Percentiles rank a stretch among this genome's conserved stretches.
Conservation (phyloP, 2,329 filamentous ascomycete species). For the Colletotrichum costaricense region DNA sequence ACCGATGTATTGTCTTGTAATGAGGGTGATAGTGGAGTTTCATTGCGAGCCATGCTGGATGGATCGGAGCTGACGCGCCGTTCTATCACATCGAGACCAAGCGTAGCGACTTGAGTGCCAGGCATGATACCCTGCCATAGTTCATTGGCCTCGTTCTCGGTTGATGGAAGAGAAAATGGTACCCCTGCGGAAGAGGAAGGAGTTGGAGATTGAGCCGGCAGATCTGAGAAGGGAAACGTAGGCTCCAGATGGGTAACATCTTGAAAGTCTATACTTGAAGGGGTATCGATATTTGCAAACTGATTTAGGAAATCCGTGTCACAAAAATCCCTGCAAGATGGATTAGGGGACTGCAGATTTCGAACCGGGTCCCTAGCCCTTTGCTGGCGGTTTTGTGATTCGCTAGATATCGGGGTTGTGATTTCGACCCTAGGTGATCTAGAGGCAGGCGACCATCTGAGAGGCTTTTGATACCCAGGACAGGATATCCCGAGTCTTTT, state of each 20-base stretch:
- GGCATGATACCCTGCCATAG: too few relatives aligned
- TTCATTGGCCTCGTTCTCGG: too few relatives aligned
- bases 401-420: neutral
- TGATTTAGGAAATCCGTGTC: constrained; percentile 1
- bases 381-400: too few relatives aligned
- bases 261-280: neutral
- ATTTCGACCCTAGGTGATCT: neutral
- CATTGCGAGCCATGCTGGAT: neutral
- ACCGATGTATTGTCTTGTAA: constrained; percentile 53
- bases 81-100: too few relatives aligned
- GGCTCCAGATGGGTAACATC: neutral
- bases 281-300: neutral
- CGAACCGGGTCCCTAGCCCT: neutral
- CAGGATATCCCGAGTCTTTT: constrained; percentile 16
- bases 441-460: constrained; percentile 10
- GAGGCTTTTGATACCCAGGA: neutral
- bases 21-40: neutral
- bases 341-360: neutral
- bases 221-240: neutral
- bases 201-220: neutral
- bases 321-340: neutral
- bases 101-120: too few relatives aligned
- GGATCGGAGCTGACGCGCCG: too few relatives aligned
- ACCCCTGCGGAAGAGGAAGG: neutral
- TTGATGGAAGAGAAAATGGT: too few relatives aligned